Conservation (phyloP, 169 alveolate species). For the Plasmodium adleri region DNA sequence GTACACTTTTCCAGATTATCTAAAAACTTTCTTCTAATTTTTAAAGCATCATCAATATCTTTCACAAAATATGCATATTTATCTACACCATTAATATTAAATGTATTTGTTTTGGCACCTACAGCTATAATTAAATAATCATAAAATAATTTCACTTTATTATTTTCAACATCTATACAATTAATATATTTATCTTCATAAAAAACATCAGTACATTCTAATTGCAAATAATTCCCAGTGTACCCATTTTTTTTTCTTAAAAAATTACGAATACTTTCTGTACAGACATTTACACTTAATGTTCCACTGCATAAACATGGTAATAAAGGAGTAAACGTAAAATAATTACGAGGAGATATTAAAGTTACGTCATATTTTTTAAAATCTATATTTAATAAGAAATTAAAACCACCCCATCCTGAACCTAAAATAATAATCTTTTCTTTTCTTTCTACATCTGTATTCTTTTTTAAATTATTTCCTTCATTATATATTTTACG, state of each 20-base stretch:
- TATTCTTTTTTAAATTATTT: slow-evolving; percentile 4
- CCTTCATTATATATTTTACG: slow-evolving; percentile 6
- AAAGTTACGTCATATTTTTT: slow-evolving; percentile 81
- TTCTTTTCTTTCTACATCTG: slow-evolving; percentile 11
- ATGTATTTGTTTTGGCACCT: slow-evolving; percentile 84
- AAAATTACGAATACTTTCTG: slow-evolving; percentile 78
- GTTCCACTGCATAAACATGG: slow-evolving; percentile 83
- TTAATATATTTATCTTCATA: slow-evolving; percentile 22
- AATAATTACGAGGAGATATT: slow-evolving; percentile 85
- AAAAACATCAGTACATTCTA: slow-evolving; percentile 76
- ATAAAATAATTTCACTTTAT: slow-evolving; percentile 59
- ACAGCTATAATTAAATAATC: slow-evolving; percentile 84
- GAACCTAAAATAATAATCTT: slow-evolving; percentile 83
- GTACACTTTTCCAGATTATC: slow-evolving; percentile 78
- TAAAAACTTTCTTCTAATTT: slow-evolving; percentile 72
- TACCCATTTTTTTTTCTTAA: slow-evolving; percentile 55
- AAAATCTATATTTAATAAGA: slow-evolving; percentile 78
- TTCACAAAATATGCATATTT: slow-evolving; percentile 82
- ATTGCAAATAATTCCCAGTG: slow-evolving; percentile 31
- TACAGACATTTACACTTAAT: slow-evolving; percentile 72
- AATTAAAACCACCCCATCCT: slow-evolving; percentile 86
- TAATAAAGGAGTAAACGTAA: slow-evolving; percentile 86
- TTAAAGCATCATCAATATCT: slow-evolving; percentile 83
- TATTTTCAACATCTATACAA: slow-evolving; percentile 43
- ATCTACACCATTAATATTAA: slow-evolving; percentile 85